A percentile compares a stretch with the other conserved stretches of the same genome.
phyloP scores from a whole-genome alignment of 768 basidiomycete genomes.

The Serendipita vermifera region DNA sequence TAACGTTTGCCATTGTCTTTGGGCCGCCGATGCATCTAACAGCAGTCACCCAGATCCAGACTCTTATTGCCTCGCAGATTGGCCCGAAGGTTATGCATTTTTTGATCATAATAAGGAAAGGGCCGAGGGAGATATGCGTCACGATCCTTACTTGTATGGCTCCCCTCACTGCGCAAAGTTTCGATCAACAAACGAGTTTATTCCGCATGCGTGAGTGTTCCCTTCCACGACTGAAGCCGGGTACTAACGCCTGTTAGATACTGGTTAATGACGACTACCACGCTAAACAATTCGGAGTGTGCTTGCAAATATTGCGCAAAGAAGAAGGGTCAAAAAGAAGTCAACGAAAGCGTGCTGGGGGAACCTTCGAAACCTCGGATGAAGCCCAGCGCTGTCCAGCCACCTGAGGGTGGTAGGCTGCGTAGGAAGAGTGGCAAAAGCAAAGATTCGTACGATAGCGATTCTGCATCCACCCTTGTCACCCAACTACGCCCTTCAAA shows the following conservation, averaged over 20 bases:
- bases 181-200: conserved; percentile 74
- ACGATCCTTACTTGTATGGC: conserved; percentile 65
- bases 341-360: conserved; percentile 14
- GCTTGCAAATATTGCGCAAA: conserved; percentile 18
- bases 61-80: conserved; percentile 45
- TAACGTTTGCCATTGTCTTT: conserved; percentile 22
- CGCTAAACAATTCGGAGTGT: conserved; percentile 13
- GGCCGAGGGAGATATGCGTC: conserved; percentile 41
- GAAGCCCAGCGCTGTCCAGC: no score
- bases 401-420: no score
- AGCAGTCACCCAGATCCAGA: conserved; percentile 13
- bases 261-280: conserved; percentile 13
- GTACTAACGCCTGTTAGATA: background rate
- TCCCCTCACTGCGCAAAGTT: conserved; percentile 40
- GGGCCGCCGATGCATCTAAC: conserved; percentile 22
- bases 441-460: no score
- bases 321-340: conserved; percentile 14
- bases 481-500: no score
- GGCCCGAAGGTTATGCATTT: conserved; percentile 56
- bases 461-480: no score
- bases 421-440: no score
- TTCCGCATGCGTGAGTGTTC: conserved; percentile 46
- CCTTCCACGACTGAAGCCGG: background rate
- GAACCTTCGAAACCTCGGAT: background rate
- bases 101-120: conserved; percentile 56